A percentile compares a stretch with the other conserved stretches of the same genome.
These are phyloP conservation scores for Medicago ruthenica DNA, from an alignment of 306 rosid genomes.

Conservation along the genomic window DNA sequence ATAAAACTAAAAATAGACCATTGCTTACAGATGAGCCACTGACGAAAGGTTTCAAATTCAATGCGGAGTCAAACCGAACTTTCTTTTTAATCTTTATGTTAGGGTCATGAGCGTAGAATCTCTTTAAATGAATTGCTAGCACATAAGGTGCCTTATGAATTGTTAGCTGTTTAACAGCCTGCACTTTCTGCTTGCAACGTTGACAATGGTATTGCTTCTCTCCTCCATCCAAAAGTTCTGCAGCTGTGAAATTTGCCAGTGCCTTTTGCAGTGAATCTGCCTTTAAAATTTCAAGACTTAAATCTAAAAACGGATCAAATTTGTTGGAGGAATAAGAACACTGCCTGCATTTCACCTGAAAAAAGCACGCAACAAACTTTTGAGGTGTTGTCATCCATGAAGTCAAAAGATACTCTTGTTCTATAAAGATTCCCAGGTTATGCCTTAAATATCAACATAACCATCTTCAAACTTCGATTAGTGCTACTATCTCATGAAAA, in stretches of 20 bases:
- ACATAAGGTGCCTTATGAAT: constrained; percentile 93
- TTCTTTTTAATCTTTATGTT: constrained; percentile 83
- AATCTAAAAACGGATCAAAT: constrained; percentile 91
- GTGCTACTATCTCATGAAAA: neutral
- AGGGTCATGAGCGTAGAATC: constrained; percentile 80
- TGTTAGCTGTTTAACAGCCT: constrained; percentile 86
- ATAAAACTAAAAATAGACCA: neutral
- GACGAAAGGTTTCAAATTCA: constrained; percentile 85
- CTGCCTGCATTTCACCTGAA: constrained; percentile 90
- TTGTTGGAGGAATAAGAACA: constrained; percentile 86
- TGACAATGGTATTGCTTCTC: constrained; percentile 90
- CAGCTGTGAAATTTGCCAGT: constrained; percentile 77
- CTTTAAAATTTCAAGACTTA: constrained; percentile 91
- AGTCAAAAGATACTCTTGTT: neutral
- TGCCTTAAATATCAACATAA: neutral
- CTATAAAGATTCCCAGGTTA: constrained; percentile 9
- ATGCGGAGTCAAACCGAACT: constrained; percentile 69
- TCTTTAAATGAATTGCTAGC: constrained; percentile 82
- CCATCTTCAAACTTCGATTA: constrained; percentile 8
- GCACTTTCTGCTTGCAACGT: constrained; percentile 92
- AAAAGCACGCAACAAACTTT: constrained; percentile 35
- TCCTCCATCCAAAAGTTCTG: constrained; percentile 93
- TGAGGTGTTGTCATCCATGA: neutral
- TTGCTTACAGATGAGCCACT: constrained; percentile 80
- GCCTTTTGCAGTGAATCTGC: constrained; percentile 89